These are phyloP conservation scores for Elsinoe arachidis DNA, from an alignment of 2,329 filamentous ascomycete species.

Conservation along the genomic window DNA sequence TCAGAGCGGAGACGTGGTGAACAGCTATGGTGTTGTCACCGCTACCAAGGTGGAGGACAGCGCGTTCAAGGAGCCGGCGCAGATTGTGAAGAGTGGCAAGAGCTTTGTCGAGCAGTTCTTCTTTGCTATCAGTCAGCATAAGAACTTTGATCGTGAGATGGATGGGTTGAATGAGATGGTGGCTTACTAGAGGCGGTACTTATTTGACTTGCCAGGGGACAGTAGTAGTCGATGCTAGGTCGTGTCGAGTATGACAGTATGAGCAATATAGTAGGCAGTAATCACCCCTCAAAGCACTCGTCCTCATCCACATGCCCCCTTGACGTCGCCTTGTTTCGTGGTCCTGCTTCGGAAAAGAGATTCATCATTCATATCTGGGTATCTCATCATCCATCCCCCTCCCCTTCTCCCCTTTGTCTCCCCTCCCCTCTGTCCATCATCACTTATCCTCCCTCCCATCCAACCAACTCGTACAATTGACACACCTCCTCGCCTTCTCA, in stretches of 20 bases:
- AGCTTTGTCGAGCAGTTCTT: slow-evolving; percentile 65
- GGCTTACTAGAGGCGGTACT: slow-evolving; percentile 49
- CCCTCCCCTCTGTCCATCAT: not conserved
- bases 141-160: slow-evolving; percentile 65
- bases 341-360: not conserved
- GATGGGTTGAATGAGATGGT: slow-evolving; percentile 59
- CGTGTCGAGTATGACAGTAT: not conserved
- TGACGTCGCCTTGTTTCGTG: too few relatives aligned
- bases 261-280: not conserved
- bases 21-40: slow-evolving; percentile 73
- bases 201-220: not conserved
- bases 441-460: slow-evolving; percentile 45
- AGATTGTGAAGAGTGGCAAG: slow-evolving; percentile 57
- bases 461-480: slow-evolving; percentile 51
- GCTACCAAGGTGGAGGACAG: slow-evolving; percentile 45
- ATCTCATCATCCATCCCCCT: not conserved
- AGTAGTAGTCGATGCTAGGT: not conserved
- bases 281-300: not conserved
- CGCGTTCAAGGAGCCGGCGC: slow-evolving; percentile 52
- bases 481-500: slow-evolving; percentile 49
- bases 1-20: slow-evolving; percentile 44
- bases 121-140: slow-evolving; percentile 60
- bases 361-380: not conserved
- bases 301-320: not conserved
- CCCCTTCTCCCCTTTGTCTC: not conserved